Evolutionary conservation across 139 green algal species (phyloP).

Genomic region (Chlamydomonas sp.): DNA sequence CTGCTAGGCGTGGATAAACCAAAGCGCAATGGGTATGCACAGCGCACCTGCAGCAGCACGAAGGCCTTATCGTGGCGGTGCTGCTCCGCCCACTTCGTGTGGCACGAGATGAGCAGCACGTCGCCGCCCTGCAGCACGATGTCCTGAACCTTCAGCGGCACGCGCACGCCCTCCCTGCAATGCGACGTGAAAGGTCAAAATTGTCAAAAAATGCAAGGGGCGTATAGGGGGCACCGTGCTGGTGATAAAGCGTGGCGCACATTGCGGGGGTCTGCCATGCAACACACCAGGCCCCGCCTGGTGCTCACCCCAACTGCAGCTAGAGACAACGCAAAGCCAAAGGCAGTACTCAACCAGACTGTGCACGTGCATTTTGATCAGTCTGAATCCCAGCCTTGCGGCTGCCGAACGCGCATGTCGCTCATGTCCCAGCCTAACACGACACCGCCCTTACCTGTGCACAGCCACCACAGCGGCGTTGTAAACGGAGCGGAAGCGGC

Average conservation of each 20-base stretch:
- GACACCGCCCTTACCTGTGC: conserved; percentile 53
- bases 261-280: too few relatives aligned
- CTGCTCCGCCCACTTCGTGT: conserved; percentile 13
- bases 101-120: conserved; percentile 69
- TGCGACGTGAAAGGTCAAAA: not conserved
- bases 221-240: not conserved
- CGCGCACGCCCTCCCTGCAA: conserved; percentile 21
- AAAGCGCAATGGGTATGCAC: not conserved
- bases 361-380: too few relatives aligned
- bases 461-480: conserved; percentile 85
- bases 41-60: conserved; percentile 28
- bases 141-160: conserved; percentile 63
- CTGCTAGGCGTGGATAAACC: too few relatives aligned
- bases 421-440: conserved; percentile 19
- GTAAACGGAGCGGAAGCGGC: conserved; percentile 77
- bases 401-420: not conserved
- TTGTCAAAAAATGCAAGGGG: not conserved
- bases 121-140: conserved; percentile 74
- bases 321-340: too few relatives aligned
- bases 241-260: too few relatives aligned
- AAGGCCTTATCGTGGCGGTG: conserved; percentile 40
- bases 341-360: too few relatives aligned
- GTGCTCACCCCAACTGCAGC: too few relatives aligned
- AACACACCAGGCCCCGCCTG: too few relatives aligned
- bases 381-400: not conserved